phyloP scores from a whole-genome alignment of 2,329 filamentous ascomycete genomes.

The Capronia epimyces region DNA sequence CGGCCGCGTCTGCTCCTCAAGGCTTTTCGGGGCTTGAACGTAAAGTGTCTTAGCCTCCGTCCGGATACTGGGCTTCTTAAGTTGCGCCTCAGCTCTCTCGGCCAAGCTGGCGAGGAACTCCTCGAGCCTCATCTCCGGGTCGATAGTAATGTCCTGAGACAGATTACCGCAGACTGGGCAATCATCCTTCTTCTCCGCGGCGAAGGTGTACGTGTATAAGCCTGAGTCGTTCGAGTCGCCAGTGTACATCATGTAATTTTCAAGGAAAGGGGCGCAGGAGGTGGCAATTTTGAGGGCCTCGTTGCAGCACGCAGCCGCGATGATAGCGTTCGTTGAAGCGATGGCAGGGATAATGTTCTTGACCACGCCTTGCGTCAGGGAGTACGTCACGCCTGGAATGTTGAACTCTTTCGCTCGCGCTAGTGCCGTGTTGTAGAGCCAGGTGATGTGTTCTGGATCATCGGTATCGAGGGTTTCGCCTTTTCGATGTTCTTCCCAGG shows the following conservation, averaged over 20 bases:
- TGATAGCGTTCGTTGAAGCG: slow-evolving; percentile 93
- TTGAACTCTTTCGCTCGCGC: slow-evolving; percentile 78
- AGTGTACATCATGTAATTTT: slow-evolving; percentile 99
- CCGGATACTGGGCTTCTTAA: slow-evolving; percentile 87
- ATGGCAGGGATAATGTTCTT: slow-evolving; percentile 99
- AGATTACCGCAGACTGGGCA: slow-evolving; percentile 89
- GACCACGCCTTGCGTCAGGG: slow-evolving; percentile 91
- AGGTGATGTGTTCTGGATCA: slow-evolving; percentile 94
- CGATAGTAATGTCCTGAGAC: slow-evolving; percentile 67
- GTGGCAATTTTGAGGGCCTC: slow-evolving; percentile 94
- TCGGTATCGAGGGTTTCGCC: slow-evolving; percentile 88
- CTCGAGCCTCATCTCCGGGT: slow-evolving; percentile 66
- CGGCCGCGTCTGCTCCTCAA: slow-evolving; percentile 76
- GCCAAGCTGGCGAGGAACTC: slow-evolving; percentile 82
- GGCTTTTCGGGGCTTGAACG: slow-evolving; percentile 72
- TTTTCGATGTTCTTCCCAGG: slow-evolving; percentile 82
- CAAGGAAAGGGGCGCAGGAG: slow-evolving; percentile 70
- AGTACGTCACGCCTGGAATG: slow-evolving; percentile 88
- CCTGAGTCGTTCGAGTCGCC: slow-evolving; percentile 91
- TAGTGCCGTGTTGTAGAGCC: slow-evolving; percentile 84
- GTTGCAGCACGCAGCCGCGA: slow-evolving; percentile 92
- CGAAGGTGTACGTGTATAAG: slow-evolving; percentile 96
- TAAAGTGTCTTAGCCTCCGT: slow-evolving; percentile 80
- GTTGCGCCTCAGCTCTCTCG: slow-evolving; percentile 76
- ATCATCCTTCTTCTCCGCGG: slow-evolving; percentile 87